Conservation (phyloP, 192 early-diverging fungal species). For the Linnemannia schmuckeri region DNA sequence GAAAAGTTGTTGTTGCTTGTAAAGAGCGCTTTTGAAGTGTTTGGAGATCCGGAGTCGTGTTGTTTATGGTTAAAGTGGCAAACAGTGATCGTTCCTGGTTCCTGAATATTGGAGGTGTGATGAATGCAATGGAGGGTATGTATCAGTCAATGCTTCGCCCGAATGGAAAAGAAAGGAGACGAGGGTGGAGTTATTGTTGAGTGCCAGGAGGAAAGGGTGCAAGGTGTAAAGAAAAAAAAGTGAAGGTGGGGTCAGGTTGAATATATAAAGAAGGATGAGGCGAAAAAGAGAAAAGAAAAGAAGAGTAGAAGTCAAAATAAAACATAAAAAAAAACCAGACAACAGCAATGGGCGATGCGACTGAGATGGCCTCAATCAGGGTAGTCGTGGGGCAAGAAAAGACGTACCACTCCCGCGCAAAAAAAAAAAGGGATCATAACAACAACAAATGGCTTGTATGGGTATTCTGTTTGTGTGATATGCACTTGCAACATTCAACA, state of each 20-base stretch:
- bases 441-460: no score
- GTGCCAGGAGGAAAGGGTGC: not conserved
- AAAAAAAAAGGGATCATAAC: not conserved
- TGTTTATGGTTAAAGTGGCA: not conserved
- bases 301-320: not conserved
- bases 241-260: not conserved
- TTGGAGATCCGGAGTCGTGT: not conserved
- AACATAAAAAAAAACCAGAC: not conserved
- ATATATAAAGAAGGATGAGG: not conserved
- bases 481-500: no score
- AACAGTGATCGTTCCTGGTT: not conserved
- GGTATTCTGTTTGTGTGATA: no score
- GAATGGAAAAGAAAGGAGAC: not conserved
- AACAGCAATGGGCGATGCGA: conserved; percentile 4
- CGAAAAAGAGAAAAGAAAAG: not conserved
- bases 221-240: not conserved
- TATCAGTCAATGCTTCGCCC: not conserved
- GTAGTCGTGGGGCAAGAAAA: not conserved
- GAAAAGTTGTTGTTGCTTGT: not conserved
- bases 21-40: not conserved
- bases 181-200: not conserved
- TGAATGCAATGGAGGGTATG: not conserved
- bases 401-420: conserved; percentile 7
- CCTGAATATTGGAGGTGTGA: not conserved
- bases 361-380: not conserved